Evolutionary conservation across 2,329 filamentous ascomycete species (phyloP), one percentile per base, ranked within the genome.

Genomic region (Colletotrichum aenigma): DNA sequence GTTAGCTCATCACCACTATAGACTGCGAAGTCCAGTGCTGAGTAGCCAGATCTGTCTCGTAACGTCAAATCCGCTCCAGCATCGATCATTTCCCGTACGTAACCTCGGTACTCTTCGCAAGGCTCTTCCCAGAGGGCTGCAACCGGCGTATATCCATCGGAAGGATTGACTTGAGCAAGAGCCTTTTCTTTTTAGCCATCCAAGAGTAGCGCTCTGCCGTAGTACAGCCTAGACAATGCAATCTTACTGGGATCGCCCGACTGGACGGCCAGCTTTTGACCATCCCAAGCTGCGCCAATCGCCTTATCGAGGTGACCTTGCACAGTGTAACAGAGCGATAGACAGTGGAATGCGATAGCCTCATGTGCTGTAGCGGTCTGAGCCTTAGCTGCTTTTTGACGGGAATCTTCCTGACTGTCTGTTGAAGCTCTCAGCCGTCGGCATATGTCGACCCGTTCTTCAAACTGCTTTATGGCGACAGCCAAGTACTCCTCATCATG

Each of bases 51-150:
- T 8, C 82, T 78, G 58, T 87, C 84, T 4, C 78, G 68, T 6
- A 80, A 73, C 24, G 80, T 77, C 72, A 86, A 56, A 64, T 85
- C 80, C 8, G 80, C 84, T 1, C 84, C 82, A 2, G 79, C 79
- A 10, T 82, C 78, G 1, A 85, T 76, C 32, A 86, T 74, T 43
- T 83, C 80, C 8, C 67, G 67, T 4, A 86, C 75, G 70, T 86
- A 85, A 2, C 77, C 69, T 1, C 80, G 77, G 69, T 86, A 80
- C 77, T 87, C 85, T 2, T 77, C 75, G 1, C 82, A 85, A 1
- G 83, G 83, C 70, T 86, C 85, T 70, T 83, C 86, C 78, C 81
- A 84, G 21, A 87, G 76, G 1, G 83, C 83, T 24, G 85, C 83
- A n/a, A 82, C 81, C 7, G 84, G 81, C 0, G 83, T 81, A 70